Evolutionary conservation across 331 rosid species (phyloP), one percentile per base, ranked within the genome.

Genomic region (Saraca asoca): DNA sequence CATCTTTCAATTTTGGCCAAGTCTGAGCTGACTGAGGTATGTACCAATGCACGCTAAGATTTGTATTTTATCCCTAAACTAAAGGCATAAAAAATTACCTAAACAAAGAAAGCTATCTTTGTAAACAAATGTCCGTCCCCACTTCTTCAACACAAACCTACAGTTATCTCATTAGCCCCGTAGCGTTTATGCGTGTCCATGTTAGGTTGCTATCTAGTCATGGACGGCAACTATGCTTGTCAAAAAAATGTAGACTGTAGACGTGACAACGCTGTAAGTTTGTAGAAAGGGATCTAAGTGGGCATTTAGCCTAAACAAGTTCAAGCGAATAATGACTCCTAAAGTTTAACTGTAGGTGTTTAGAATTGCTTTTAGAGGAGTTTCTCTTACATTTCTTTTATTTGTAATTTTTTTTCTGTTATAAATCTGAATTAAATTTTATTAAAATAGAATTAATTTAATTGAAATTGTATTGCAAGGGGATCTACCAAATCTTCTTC

Each of bases 171-270:
- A 29, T 16, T 41, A 29, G 55, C 58, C 33, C 12, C n/a, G 39
- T 72, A 44, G 17, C 19, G 42, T 42, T 13, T 6, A 34, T 38
- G 2, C 43, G 7, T 15, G 56, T 35, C 34, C 52, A 72, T 67
- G 59, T 49, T 61, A 39, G 79, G 69, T 56, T 62, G 20, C 56
- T 15, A 46, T 63, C 43, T 33, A 0, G 38, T 64, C 16, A 16
- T 6, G 35, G 13, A 17, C 31, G 48, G 52, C 56, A 24, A 57
- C 69, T 50, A 52, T 59, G 29, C 12, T 11, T 55, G 17, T 59
- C 39, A 9, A 58, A 24, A 37, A 33, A 37, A 8, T 9, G 49
- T 33, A 14, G 4, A 7, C 44, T n/a, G 9, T n/a, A 35, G 44
- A 55, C 7, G 62, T 56, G 62, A 56, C 24, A 14, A 31, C 44